A percentile compares a stretch with the other conserved stretches of the same genome.
These are phyloP conservation scores for Gastrolobium villosum DNA, from an alignment of 306 rosid genomes.

Conservation along the genomic window DNA sequence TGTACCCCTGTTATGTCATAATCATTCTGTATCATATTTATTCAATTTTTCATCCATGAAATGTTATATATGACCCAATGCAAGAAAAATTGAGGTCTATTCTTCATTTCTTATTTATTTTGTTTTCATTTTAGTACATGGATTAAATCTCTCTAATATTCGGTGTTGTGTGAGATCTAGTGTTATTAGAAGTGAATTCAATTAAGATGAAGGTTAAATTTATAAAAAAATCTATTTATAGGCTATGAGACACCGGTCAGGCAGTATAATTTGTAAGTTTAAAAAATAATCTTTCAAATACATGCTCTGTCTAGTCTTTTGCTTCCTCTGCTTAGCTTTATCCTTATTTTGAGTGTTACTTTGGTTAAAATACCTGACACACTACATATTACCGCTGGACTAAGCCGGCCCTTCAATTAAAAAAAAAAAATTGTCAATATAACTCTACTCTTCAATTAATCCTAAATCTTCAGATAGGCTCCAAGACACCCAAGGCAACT, in stretches of 20 bases:
- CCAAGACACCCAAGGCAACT: too few species aligned
- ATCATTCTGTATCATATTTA: constrained; percentile 2
- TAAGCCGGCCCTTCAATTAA: too few species aligned
- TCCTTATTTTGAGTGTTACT: background rate
- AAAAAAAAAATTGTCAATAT: too few species aligned
- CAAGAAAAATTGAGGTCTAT: background rate
- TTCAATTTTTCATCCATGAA: constrained; percentile 37
- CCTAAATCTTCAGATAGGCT: too few species aligned
- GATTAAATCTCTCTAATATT: background rate
- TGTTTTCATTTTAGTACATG: background rate
- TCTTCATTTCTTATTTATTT: background rate
- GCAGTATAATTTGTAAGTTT: too few species aligned
- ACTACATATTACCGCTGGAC: background rate
- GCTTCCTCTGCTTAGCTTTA: background rate
- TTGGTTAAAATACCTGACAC: background rate
- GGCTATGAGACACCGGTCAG: background rate
- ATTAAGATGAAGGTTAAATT: too few species aligned
- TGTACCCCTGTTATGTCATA: background rate
- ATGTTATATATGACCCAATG: constrained; percentile 14
- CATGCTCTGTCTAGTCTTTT: background rate
- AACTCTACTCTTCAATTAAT: too few species aligned
- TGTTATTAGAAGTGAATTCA: background rate
- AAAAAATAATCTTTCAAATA: background rate
- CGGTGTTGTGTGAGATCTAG: background rate
- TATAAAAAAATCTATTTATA: too few species aligned